These are phyloP conservation scores for Candida sonorensis DNA, from an alignment of 805 yeast species.

Conservation along the genomic window DNA sequence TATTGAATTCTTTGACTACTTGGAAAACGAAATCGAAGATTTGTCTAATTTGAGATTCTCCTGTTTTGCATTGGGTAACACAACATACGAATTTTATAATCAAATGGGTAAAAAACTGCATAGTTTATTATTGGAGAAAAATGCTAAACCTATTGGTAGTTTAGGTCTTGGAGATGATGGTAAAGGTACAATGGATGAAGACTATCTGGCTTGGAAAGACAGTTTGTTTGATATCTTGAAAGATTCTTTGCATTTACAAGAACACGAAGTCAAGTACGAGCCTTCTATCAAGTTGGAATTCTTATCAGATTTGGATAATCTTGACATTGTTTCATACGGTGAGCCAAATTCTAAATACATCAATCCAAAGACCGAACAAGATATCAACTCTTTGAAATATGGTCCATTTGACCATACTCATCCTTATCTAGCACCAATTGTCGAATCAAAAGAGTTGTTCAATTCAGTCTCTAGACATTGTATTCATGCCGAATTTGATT, in stretches of 20 bases:
- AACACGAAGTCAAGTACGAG: slow-evolving; percentile 73
- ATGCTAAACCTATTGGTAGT: slow-evolving; percentile 68
- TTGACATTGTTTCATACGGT: slow-evolving; percentile 67
- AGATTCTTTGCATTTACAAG: slow-evolving; percentile 59
- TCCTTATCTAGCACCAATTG: slow-evolving; percentile 74
- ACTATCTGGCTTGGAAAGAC: slow-evolving; percentile 91
- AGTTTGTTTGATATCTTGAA: slow-evolving; percentile 58
- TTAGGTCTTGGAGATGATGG: slow-evolving; percentile 96
- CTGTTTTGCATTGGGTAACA: slow-evolving; percentile 89
- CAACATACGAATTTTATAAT: slow-evolving; percentile 89
- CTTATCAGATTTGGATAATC: slow-evolving; percentile 32
- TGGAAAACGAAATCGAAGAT: slow-evolving; percentile 51
- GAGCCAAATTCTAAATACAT: slow-evolving; percentile 67
- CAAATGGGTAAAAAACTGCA: slow-evolving; percentile 64
- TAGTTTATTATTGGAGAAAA: slow-evolving; percentile 48
- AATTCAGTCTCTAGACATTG: slow-evolving; percentile 61
- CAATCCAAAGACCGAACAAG: slow-evolving; percentile 27
- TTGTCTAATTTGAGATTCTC: slow-evolving; percentile 58
- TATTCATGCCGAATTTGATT: slow-evolving; percentile 84
- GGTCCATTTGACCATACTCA: slow-evolving; percentile 80
- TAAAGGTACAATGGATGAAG: slow-evolving; percentile 90
- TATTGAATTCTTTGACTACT: slow-evolving; percentile 63
- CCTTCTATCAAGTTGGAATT: slow-evolving; percentile 57
- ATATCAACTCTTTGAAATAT: slow-evolving; percentile 29
- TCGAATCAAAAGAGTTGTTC: slow-evolving; percentile 63